phyloP scores from a whole-genome alignment of 352 stramenopile genomes.

The Globisporangium nodosum region DNA sequence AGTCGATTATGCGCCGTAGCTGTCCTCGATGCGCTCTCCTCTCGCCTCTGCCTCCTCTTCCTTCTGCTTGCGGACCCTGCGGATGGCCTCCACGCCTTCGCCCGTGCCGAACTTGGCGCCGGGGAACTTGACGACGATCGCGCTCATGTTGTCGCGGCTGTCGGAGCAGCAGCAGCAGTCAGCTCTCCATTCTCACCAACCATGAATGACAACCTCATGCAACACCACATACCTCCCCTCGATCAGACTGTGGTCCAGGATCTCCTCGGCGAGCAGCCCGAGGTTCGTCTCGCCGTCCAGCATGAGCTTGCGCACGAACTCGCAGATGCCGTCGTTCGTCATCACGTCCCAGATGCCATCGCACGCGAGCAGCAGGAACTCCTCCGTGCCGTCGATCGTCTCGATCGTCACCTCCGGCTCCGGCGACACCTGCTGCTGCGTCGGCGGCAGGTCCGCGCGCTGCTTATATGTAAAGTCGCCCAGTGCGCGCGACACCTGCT shows the following conservation, averaged over 20 bases:
- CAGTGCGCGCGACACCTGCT: conserved; percentile 64
- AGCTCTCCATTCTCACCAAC: neutral
- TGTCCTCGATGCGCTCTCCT: conserved; percentile 14
- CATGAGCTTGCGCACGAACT: conserved; percentile 80
- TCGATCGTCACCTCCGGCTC: conserved; percentile 88
- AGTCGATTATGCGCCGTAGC: conserved; percentile 7
- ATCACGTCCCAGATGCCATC: conserved; percentile 95
- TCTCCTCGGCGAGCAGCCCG: conserved; percentile 73
- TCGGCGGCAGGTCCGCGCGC: conserved; percentile 36
- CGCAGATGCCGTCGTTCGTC: conserved; percentile 84
- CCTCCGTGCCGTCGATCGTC: conserved; percentile 69
- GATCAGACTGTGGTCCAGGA: conserved; percentile 70
- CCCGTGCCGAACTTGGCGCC: conserved; percentile 54
- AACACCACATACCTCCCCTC: conserved; percentile 44
- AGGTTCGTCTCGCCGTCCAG: conserved; percentile 58
- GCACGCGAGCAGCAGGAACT: conserved; percentile 90
- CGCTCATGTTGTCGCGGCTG: conserved; percentile 84
- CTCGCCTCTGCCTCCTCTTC: conserved; percentile 41
- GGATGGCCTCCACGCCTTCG: conserved; percentile 55
- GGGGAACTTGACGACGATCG: conserved; percentile 75
- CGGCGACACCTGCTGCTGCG: conserved; percentile 78
- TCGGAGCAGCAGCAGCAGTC: neutral
- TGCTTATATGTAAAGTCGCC: conserved; percentile 84
- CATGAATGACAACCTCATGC: neutral
- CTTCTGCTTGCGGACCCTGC: conserved; percentile 36